Evolutionary conservation across 192 early-diverging fungal species (phyloP), one percentile per base, ranked within the genome.

Genomic region (Pilaira anomala): DNA sequence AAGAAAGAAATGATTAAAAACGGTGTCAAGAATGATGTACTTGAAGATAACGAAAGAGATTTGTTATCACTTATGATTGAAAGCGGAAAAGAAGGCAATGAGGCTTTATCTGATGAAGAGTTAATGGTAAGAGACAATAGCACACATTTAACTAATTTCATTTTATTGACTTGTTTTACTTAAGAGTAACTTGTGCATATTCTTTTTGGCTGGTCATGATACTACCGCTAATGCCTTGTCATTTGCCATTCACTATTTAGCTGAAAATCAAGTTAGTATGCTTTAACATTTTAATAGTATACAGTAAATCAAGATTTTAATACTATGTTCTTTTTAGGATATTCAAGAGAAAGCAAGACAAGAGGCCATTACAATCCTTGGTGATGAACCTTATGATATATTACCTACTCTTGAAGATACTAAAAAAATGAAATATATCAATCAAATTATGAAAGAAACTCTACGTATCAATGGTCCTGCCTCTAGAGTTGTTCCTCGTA

Each of bases 191-290:
- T 76, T 76, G 4, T 71, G 73, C 13, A 61, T 84, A 12, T 82
- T 83, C 74, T 84, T 77, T 71, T 71, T 84, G 21, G 83, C 83
- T 42, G 83, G 81, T 52, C 77, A 83, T 45, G 82, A 85, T 57
- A 85, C 80, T 26, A 85, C 82, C 3, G 80, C 84, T 26, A 81
- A 78, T 50, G 70, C 82, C 41, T 73, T 87, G 44, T 65, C 80
- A 11, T 71, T 70, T 42, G 36, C 75, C 22, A 62, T 84, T 29
- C 73, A 74, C 44, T 69, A 79, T 48, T 69, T 86, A 22, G 84
- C 84, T n/a, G 65, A 54, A 19, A 63, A 79, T 4, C 57, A 62
- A 22, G 56, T 58, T 36, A 36, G 33, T 36, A 1, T n/a, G n/a
- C n/a, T n/a, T n/a, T n/a, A 39, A 36, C 11, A 36, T 36, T 9